Evolutionary conservation across 2,329 filamentous ascomycete species (phyloP).

Genomic region (Ascomycota sp.): DNA sequence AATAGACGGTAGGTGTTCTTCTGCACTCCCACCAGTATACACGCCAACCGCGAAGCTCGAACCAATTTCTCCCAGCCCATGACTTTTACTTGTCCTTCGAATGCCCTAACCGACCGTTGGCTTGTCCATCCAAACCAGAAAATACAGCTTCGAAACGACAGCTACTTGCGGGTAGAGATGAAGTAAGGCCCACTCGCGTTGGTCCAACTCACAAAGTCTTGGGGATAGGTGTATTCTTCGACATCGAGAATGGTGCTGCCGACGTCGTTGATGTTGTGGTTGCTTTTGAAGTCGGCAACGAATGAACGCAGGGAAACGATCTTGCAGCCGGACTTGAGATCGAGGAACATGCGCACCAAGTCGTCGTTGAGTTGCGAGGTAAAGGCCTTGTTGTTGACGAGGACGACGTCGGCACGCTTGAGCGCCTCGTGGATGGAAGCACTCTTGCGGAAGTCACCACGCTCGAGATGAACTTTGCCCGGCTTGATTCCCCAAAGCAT

Average conservation of each 20-base stretch:
- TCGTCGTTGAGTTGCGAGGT: conserved; percentile 67
- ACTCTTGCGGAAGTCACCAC: conserved; percentile 66
- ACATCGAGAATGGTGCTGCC: conserved; percentile 64
- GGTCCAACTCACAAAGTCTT: conserved; percentile 79
- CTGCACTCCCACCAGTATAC: too few species aligned
- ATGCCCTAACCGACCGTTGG: conserved; percentile 5
- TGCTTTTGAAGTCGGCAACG: conserved; percentile 56
- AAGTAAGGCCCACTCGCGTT: conserved; percentile 67
- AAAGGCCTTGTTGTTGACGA: conserved; percentile 97
- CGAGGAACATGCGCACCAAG: conserved; percentile 72
- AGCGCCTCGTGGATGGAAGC: conserved; percentile 47
- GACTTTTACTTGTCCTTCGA: background rate
- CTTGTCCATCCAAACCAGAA: background rate
- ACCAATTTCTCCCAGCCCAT: too few species aligned
- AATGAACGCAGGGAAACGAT: conserved; percentile 87
- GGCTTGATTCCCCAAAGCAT: conserved; percentile 70
- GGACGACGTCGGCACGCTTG: conserved; percentile 72
- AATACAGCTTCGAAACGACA: conserved; percentile 4
- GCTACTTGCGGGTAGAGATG: conserved; percentile 55
- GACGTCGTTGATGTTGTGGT: conserved; percentile 55
- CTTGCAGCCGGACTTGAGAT: conserved; percentile 73
- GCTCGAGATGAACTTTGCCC: conserved; percentile 56
- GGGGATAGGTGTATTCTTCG: conserved; percentile 35
- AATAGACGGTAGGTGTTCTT: too few species aligned
- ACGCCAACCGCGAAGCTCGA: too few species aligned